These are phyloP conservation scores for Phaseolus coccineus DNA, from an alignment of 331 rosid genomes.

Conservation along the genomic window DNA sequence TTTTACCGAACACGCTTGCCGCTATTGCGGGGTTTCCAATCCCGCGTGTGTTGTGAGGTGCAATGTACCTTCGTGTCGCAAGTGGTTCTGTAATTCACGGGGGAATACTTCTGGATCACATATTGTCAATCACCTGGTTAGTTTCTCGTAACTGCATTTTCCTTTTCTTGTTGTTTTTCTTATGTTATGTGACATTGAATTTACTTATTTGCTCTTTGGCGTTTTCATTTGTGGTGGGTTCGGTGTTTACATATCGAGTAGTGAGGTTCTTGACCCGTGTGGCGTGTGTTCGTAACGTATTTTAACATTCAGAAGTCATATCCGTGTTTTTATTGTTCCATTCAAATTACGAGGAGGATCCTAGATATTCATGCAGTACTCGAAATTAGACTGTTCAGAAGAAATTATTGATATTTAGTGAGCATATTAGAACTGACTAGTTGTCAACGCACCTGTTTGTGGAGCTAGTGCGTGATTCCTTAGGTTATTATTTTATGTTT, in stretches of 20 bases:
- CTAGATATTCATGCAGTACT: neutral
- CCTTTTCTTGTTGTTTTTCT: too few relatives aligned
- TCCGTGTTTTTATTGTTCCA: neutral
- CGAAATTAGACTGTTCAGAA: neutral
- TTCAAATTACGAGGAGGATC: conserved; percentile 7
- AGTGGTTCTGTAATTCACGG: conserved; percentile 97
- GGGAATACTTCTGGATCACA: conserved; percentile 99
- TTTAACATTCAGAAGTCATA: conserved; percentile 28
- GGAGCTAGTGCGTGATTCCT: neutral
- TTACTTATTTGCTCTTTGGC: neutral
- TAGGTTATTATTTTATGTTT: neutral
- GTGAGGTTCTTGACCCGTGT: neutral
- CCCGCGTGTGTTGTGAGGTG: conserved; percentile 99
- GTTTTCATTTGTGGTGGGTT: conserved; percentile 29
- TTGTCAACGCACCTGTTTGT: neutral
- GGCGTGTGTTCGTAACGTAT: conserved; percentile 8
- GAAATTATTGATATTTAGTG: neutral
- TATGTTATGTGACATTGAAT: conserved; percentile 4
- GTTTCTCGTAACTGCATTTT: conserved; percentile 39
- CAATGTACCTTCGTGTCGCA: conserved; percentile 96
- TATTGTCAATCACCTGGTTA: conserved; percentile 95
- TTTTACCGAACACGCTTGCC: conserved; percentile 95
- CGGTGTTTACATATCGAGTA: neutral
- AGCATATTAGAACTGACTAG: neutral
- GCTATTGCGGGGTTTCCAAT: conserved; percentile 96